A percentile compares a stretch with the other conserved stretches of the same genome.
These are phyloP conservation scores for Solanum gracilifrons DNA, from an alignment of 257 asterid genomes.

Conservation along the genomic window DNA sequence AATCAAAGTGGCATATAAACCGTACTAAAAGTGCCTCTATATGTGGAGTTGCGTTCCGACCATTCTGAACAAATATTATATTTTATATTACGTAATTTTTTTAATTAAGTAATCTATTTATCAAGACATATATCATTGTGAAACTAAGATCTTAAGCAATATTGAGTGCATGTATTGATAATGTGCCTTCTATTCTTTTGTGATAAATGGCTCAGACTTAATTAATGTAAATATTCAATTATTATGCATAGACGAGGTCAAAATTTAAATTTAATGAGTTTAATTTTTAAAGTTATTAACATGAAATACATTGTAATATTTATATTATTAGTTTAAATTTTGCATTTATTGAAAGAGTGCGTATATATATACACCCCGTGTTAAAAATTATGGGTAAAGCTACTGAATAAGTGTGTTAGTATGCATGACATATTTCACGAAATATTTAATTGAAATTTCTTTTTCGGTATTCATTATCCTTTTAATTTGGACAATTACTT, in stretches of 20 bases:
- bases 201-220: not conserved
- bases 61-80: not conserved
- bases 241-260: no score
- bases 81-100: not conserved
- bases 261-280: not conserved
- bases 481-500: not conserved
- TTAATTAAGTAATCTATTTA: not conserved
- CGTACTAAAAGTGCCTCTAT: not conserved
- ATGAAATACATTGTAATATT: not conserved
- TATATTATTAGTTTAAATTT: no score
- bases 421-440: not conserved
- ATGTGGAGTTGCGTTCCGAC: not conserved
- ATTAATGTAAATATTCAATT: no score
- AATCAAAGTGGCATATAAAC: not conserved
- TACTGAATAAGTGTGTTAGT: not conserved
- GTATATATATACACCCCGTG: not conserved
- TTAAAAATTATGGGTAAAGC: not conserved
- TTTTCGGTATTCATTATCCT: not conserved
- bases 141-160: not conserved
- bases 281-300: no score
- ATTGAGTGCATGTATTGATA: not conserved
- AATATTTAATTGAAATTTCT: not conserved
- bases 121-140: not conserved
- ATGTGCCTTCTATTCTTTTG: not conserved
- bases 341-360: not conserved